Percentiles rank a stretch among this genome's conserved stretches.
Conservation (phyloP, 768 basidiomycete genomes). For the Coprinopsis sp. region DNA sequence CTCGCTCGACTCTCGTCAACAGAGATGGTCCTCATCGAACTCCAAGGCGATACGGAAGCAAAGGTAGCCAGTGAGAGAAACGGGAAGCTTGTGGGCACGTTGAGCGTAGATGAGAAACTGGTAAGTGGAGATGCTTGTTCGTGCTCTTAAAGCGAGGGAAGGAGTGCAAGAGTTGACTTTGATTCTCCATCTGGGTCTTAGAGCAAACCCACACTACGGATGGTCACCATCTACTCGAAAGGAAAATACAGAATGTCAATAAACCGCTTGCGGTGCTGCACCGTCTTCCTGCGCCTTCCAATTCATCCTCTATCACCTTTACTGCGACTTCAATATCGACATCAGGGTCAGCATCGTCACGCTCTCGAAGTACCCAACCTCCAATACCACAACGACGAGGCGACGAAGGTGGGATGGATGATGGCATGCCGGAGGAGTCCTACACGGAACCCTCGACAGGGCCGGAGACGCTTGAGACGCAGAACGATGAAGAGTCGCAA, state of each 20-base stretch:
- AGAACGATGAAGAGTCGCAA: constrained; percentile 6
- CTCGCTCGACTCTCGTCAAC: constrained; percentile 73
- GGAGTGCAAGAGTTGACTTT: not conserved
- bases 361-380: too few relatives aligned
- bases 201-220: constrained; percentile 74
- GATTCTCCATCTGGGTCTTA: constrained; percentile 19
- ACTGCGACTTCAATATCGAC: constrained; percentile 11
- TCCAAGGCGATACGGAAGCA: constrained; percentile 80
- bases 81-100: constrained; percentile 73
- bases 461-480: not conserved
- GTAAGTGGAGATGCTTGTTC: constrained; percentile 33
- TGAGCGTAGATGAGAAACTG: constrained; percentile 56
- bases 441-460: constrained; percentile 7
- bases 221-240: constrained; percentile 93
- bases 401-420: constrained; percentile 12
- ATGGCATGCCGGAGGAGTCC: constrained; percentile 20
- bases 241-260: constrained; percentile 67
- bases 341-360: too few relatives aligned
- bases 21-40: constrained; percentile 79
- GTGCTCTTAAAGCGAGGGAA: not conserved
- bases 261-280: constrained; percentile 81
- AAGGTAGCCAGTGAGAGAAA: constrained; percentile 46
- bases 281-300: too few relatives aligned
- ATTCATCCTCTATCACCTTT: too few relatives aligned
- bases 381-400: too few relatives aligned